A percentile compares a stretch with the other conserved stretches of the same genome.
These are phyloP conservation scores for Verticillium klebahnii DNA, from an alignment of 2,329 filamentous ascomycete species.

Conservation along the genomic window DNA sequence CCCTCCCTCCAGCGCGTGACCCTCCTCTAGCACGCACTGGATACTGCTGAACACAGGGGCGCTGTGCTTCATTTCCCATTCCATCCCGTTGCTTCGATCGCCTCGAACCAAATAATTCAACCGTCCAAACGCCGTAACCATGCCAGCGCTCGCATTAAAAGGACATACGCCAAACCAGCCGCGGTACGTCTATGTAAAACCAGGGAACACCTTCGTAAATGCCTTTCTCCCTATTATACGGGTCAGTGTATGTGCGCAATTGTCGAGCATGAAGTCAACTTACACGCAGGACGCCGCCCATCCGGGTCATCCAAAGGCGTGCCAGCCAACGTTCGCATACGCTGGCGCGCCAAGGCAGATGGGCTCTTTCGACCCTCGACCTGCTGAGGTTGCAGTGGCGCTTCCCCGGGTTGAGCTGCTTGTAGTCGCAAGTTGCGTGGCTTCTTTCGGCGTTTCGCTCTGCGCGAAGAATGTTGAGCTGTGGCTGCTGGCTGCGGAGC, in stretches of 20 bases:
- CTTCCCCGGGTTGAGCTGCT: conserved; percentile 3
- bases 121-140: background rate
- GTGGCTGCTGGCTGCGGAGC: conserved; percentile 1
- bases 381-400: conserved; percentile 3
- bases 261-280: conserved; percentile 15
- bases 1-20: background rate
- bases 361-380: conserved; percentile 31
- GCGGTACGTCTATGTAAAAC: conserved; percentile 17
- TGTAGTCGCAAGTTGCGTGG: conserved; percentile 7
- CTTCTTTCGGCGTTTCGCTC: conserved; percentile 5
- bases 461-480: background rate
- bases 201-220: conserved; percentile 39
- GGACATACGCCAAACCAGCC: conserved; percentile 1
- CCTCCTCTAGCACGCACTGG: background rate
- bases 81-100: background rate
- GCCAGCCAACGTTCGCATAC: conserved; percentile 38
- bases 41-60: background rate
- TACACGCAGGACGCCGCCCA: conserved; percentile 32
- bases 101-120: background rate
- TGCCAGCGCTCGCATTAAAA: background rate
- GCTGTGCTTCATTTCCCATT: background rate
- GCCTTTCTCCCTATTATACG: conserved; percentile 33
- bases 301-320: conserved; percentile 39
- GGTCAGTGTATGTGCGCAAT: conserved; percentile 1
- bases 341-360: conserved; percentile 37